phyloP scores from a whole-genome alignment of 805 yeast species.

The Wickerhamiella galacta region DNA sequence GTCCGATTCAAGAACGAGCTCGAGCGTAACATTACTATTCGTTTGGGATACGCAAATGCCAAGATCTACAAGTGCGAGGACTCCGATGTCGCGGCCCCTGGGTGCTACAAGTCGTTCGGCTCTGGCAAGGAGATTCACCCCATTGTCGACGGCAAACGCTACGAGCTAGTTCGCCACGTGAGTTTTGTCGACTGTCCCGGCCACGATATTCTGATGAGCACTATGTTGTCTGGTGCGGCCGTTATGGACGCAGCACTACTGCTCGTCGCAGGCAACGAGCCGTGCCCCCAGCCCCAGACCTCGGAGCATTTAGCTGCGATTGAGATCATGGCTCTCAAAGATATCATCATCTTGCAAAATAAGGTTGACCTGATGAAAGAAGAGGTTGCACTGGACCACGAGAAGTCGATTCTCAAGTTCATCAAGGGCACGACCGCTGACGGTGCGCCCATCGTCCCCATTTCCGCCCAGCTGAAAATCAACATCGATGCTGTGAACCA shows the following conservation, averaged over 20 bases:
- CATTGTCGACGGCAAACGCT: slow-evolving; percentile 73
- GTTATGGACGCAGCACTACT: slow-evolving; percentile 99
- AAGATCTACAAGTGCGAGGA: slow-evolving; percentile 88
- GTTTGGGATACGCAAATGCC: slow-evolving; percentile 97
- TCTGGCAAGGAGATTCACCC: slow-evolving; percentile 92
- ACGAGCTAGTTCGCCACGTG: slow-evolving; percentile 83
- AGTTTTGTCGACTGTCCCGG: slow-evolving; percentile 99
- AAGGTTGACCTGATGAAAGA: slow-evolving; percentile 98
- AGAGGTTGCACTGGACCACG: slow-evolving; percentile 89
- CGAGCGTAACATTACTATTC: slow-evolving; percentile 97
- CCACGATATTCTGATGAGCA: slow-evolving; percentile 99
- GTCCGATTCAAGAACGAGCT: slow-evolving; percentile 98
- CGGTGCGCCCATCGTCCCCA: slow-evolving; percentile 97
- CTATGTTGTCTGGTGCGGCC: slow-evolving; percentile 99
- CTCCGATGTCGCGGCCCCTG: slow-evolving; percentile 79
- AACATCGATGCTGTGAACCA: slow-evolving; percentile 97
- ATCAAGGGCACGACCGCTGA: slow-evolving; percentile 98
- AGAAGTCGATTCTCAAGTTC: slow-evolving; percentile 78
- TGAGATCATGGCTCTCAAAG: slow-evolving; percentile 96
- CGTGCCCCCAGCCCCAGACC: slow-evolving; percentile 99
- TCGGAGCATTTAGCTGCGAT: slow-evolving; percentile 98
- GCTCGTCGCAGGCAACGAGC: slow-evolving; percentile 94
- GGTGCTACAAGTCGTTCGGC: slow-evolving; percentile 84
- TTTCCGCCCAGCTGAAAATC: slow-evolving; percentile 95
- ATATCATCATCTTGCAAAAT: slow-evolving; percentile 89